A percentile compares a stretch with the other conserved stretches of the same genome.
phyloP scores from a whole-genome alignment of 805 yeast species.

The Candida nanaspora region DNA sequence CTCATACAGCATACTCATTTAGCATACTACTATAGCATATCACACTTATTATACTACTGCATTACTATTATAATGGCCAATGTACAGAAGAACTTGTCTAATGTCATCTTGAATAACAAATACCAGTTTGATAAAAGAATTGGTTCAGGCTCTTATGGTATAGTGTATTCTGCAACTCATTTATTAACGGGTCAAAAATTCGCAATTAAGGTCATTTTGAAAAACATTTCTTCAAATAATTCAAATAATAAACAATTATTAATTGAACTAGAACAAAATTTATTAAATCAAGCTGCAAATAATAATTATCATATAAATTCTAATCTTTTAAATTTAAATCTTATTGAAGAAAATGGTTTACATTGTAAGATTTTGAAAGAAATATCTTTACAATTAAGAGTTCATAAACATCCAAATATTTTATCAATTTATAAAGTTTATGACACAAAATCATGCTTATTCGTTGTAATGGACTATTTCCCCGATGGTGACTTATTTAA shows the following conservation, averaged over 20 bases:
- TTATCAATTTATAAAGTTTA: conserved; percentile 69
- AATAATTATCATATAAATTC: conserved; percentile 21
- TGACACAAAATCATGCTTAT: conserved; percentile 49
- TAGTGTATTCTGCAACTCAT: conserved; percentile 66
- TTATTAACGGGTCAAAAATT: conserved; percentile 37
- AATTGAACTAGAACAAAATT: conserved; percentile 20
- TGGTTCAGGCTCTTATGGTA: conserved; percentile 85
- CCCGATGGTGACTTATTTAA: conserved; percentile 82
- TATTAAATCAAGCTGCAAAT: conserved; percentile 15
- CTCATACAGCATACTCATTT: too few relatives aligned
- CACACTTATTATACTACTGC: background rate
- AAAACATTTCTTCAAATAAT: conserved; percentile 27
- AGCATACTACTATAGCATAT: background rate
- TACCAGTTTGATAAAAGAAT: conserved; percentile 42
- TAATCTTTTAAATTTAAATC: conserved; percentile 28
- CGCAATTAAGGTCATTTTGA: conserved; percentile 69
- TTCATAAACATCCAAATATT: conserved; percentile 74
- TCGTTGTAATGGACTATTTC: conserved; percentile 81
- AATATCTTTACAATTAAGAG: conserved; percentile 63
- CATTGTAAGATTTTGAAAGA: conserved; percentile 48
- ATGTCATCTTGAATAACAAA: conserved; percentile 26
- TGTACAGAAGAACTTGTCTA: conserved; percentile 18
- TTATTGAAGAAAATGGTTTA: conserved; percentile 26
- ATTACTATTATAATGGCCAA: background rate
- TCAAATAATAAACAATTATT: conserved; percentile 23